These are phyloP conservation scores for Abrus pulchellus DNA, from an alignment of 306 rosid genomes.

Conservation along the genomic window DNA sequence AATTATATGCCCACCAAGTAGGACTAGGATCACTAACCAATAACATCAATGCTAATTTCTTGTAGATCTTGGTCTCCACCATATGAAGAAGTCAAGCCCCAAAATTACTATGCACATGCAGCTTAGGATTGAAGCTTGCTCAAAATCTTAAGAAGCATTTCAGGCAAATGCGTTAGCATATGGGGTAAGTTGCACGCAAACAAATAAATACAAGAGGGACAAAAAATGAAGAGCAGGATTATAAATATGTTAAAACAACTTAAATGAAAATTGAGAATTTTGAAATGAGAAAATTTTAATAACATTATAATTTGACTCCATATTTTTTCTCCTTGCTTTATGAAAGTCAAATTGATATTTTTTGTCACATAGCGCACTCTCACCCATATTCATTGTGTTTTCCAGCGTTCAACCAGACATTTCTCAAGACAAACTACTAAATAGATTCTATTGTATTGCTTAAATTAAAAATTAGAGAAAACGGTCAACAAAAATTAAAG, in stretches of 20 bases:
- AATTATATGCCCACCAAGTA: not conserved
- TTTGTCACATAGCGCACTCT: too few species aligned
- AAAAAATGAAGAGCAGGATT: constrained; percentile 40
- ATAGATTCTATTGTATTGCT: too few species aligned
- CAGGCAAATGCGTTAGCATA: constrained; percentile 45
- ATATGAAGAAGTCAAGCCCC: constrained; percentile 81
- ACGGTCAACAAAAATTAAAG: too few species aligned
- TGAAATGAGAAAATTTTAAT: not conserved
- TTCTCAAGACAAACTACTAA: too few species aligned
- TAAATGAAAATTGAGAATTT: not conserved
- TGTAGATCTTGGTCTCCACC: constrained; percentile 91
- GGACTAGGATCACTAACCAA: constrained; percentile 63
- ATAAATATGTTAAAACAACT: constrained; percentile 19
- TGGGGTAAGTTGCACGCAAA: constrained; percentile 28
- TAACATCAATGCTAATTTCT: constrained; percentile 86
- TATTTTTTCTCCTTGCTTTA: too few species aligned
- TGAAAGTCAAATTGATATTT: too few species aligned
- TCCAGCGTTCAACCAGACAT: too few species aligned
- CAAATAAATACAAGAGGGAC: not conserved
- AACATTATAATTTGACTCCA: too few species aligned
- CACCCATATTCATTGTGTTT: too few species aligned
- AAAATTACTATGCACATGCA: constrained; percentile 75
- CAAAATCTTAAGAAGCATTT: constrained; percentile 56
- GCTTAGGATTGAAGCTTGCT: constrained; percentile 80
- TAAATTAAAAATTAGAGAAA: too few species aligned